These are phyloP conservation scores for Coelastrella sp. DNA, from an alignment of 139 green algal species.

Conservation along the genomic window DNA sequence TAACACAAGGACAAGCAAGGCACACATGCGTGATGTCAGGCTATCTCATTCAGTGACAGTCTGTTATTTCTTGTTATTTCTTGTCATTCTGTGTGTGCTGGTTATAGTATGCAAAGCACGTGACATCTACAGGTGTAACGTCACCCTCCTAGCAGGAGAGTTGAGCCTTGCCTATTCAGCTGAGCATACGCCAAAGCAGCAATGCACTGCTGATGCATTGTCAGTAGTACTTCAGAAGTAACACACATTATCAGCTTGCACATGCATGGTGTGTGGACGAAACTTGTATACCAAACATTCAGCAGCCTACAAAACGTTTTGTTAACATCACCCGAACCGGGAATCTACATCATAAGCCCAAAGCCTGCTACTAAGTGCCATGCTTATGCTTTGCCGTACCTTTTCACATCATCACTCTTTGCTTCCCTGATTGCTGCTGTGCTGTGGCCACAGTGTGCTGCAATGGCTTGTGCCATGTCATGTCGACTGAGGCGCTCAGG, in stretches of 20 bases:
- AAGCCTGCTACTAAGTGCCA: not conserved
- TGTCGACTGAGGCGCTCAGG: conserved; percentile 75
- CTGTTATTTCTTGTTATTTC: not conserved
- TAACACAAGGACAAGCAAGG: not conserved
- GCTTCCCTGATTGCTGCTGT: conserved; percentile 29
- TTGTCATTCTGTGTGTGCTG: no score
- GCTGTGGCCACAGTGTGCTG: conserved; percentile 49
- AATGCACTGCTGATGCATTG: no score
- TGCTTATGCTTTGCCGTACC: conserved; percentile 23
- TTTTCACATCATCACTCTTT: conserved; percentile 42
- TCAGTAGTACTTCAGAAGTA: not conserved
- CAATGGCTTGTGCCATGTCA: conserved; percentile 76
- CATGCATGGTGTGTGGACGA: not conserved
- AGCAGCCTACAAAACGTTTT: not conserved
- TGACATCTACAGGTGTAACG: not conserved
- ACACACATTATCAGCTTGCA: not conserved
- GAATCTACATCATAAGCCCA: not conserved
- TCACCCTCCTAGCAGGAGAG: not conserved
- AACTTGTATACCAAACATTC: not conserved
- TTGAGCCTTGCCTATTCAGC: not conserved
- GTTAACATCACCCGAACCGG: not conserved
- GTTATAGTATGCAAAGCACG: no score
- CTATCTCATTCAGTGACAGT: no score
- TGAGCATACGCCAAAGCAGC: not conserved
- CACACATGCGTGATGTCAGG: not conserved